Evolutionary conservation across 306 rosid species (phyloP).

Genomic region (Prunus dulcis): DNA sequence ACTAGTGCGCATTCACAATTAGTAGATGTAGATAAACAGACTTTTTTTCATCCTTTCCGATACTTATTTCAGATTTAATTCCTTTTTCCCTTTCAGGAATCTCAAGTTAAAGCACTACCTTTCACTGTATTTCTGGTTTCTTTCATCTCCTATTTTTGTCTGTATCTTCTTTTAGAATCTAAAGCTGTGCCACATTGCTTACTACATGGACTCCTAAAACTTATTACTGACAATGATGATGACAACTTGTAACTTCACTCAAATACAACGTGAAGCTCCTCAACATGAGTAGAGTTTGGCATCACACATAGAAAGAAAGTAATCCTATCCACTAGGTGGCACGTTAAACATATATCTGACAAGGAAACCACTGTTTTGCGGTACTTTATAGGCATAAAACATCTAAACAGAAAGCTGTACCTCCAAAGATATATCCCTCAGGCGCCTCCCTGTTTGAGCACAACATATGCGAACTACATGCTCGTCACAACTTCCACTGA

Average conservation of each 20-base stretch:
- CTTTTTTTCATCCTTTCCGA: not conserved
- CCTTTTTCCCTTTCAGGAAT: not conserved
- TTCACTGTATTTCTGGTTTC: not conserved
- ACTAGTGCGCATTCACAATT: conserved; percentile 15
- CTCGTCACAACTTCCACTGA: conserved; percentile 89
- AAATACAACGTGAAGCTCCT: not conserved
- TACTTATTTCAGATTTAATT: not conserved
- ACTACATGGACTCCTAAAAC: not conserved
- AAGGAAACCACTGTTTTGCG: not conserved
- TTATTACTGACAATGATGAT: not conserved
- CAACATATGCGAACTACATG: conserved; percentile 78
- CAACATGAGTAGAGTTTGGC: not conserved
- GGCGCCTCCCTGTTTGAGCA: conserved; percentile 81
- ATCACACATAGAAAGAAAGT: not conserved
- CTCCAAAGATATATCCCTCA: conserved; percentile 78
- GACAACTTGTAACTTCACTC: not conserved
- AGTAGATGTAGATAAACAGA: not conserved
- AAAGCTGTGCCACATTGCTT: not conserved
- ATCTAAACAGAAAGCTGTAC: conserved; percentile 31
- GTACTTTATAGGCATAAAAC: not conserved
- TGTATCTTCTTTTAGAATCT: not conserved
- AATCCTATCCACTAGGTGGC: not conserved
- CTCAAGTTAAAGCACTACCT: not conserved
- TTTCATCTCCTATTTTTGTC: not conserved
- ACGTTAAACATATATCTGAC: not conserved